A percentile compares a stretch with the other conserved stretches of the same genome.
phyloP scores from a whole-genome alignment of 2,329 filamentous ascomycete species.

The Paecilomyces formosus region DNA sequence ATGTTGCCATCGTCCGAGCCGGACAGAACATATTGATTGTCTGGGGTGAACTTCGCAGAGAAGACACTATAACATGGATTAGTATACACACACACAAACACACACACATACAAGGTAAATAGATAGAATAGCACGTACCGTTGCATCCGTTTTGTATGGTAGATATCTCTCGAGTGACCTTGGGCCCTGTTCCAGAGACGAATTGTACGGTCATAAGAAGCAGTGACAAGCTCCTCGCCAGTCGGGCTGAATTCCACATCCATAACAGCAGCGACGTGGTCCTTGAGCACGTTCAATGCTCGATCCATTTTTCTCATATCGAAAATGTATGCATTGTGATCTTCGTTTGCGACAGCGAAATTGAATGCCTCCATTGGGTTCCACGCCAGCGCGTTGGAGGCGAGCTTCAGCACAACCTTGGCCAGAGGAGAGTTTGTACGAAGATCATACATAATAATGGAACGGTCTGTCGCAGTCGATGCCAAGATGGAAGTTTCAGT shows the following conservation, averaged over 20 bases:
- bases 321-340: slow-evolving; percentile 88
- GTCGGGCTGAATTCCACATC: slow-evolving; percentile 94
- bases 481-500: slow-evolving; percentile 87
- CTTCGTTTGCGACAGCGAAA: slow-evolving; percentile 86
- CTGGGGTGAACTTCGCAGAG: slow-evolving; percentile 74
- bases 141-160: slow-evolving; percentile 98
- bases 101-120: too few relatives aligned
- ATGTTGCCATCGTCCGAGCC: slow-evolving; percentile 92
- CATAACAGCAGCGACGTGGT: slow-evolving; percentile 89
- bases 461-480: slow-evolving; percentile 76
- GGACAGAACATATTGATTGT: slow-evolving; percentile 81
- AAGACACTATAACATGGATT: slow-evolving; percentile 56
- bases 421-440: slow-evolving; percentile 76
- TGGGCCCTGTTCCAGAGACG: slow-evolving; percentile 73
- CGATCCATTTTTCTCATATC: slow-evolving; percentile 88
- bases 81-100: slow-evolving; percentile 3
- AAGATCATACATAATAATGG: slow-evolving; percentile 84
- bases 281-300: slow-evolving; percentile 81
- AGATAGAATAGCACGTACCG: slow-evolving; percentile 28
- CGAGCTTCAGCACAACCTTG: slow-evolving; percentile 73
- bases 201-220: slow-evolving; percentile 80
- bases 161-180: slow-evolving; percentile 85
- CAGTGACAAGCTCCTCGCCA: slow-evolving; percentile 85
- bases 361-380: slow-evolving; percentile 98
- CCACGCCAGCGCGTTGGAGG: slow-evolving; percentile 79